These are phyloP conservation scores for Penicillium verhagenii DNA, from an alignment of 495 filamentous ascomycete genomes.

Conservation along the genomic window DNA sequence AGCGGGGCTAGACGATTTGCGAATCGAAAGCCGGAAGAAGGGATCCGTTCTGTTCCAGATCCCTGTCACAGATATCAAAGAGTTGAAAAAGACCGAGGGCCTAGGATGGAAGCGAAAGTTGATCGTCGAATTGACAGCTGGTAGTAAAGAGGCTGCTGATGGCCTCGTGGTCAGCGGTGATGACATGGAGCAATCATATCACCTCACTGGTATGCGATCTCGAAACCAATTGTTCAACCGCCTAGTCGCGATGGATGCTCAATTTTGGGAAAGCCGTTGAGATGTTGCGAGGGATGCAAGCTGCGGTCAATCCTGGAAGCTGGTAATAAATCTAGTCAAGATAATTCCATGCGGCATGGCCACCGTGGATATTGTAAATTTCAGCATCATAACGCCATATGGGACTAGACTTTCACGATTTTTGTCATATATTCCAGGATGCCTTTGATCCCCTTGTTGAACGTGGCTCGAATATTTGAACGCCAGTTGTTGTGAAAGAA, in stretches of 20 bases:
- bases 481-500: neutral
- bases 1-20: conserved; percentile 21
- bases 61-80: conserved; percentile 57
- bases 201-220: conserved; percentile 69
- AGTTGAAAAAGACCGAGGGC: conserved; percentile 79
- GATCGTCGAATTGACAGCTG: conserved; percentile 77
- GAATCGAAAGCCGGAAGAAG: conserved; percentile 44
- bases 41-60: conserved; percentile 42
- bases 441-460: too few species aligned
- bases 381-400: neutral
- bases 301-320: neutral
- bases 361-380: neutral
- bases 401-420: neutral
- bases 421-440: too few species aligned
- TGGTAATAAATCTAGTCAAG: neutral
- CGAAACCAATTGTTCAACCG: conserved; percentile 86
- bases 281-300: too few species aligned
- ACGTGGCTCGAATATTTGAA: neutral
- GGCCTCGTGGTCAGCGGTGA: conserved; percentile 68
- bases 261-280: conserved; percentile 87
- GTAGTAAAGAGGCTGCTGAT: conserved; percentile 70
- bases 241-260: conserved; percentile 73
- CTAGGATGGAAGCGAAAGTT: conserved; percentile 88
- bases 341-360: neutral
- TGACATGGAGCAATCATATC: conserved; percentile 46